phyloP scores from a whole-genome alignment of 1,139 yeast genomes.

The Blastobotrys proliferans region DNA sequence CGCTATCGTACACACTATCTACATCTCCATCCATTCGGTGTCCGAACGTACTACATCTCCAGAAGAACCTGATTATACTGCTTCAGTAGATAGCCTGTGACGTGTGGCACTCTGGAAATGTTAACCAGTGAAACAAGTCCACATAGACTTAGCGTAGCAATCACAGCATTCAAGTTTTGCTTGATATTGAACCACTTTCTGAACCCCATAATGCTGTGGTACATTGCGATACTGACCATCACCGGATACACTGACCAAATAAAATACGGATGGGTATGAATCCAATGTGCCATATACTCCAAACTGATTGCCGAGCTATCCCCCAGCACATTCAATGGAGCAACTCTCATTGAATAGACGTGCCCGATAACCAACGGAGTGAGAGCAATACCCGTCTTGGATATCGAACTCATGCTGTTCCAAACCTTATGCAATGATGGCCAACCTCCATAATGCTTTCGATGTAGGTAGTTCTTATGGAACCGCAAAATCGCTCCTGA shows the following conservation, averaged over 20 bases:
- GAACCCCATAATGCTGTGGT: constrained; percentile 43
- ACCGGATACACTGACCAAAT: constrained; percentile 30
- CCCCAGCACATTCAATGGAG: constrained; percentile 55
- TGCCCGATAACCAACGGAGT: constrained; percentile 48
- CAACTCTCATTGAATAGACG: constrained; percentile 43
- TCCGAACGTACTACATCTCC: not conserved
- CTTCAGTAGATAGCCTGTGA: constrained; percentile 24
- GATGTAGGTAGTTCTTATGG: constrained; percentile 34
- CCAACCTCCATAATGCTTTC: constrained; percentile 24
- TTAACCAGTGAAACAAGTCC: constrained; percentile 17
- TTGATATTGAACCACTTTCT: constrained; percentile 33
- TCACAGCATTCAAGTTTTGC: not conserved
- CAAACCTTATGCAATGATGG: constrained; percentile 18
- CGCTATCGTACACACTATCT: too few relatives aligned
- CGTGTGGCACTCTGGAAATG: constrained; percentile 19
- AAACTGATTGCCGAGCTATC: constrained; percentile 58
- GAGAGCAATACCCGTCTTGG: constrained; percentile 57
- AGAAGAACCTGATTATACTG: constrained; percentile 19
- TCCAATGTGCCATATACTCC: constrained; percentile 48
- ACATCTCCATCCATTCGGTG: too few relatives aligned
- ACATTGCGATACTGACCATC: constrained; percentile 33
- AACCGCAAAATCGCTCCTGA: constrained; percentile 52
- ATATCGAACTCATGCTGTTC: constrained; percentile 44
- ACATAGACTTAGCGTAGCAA: not conserved
- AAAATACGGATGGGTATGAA: constrained; percentile 26